phyloP scores from a whole-genome alignment of 805 yeast genomes.

The Grigorovia transvaalensis region DNA sequence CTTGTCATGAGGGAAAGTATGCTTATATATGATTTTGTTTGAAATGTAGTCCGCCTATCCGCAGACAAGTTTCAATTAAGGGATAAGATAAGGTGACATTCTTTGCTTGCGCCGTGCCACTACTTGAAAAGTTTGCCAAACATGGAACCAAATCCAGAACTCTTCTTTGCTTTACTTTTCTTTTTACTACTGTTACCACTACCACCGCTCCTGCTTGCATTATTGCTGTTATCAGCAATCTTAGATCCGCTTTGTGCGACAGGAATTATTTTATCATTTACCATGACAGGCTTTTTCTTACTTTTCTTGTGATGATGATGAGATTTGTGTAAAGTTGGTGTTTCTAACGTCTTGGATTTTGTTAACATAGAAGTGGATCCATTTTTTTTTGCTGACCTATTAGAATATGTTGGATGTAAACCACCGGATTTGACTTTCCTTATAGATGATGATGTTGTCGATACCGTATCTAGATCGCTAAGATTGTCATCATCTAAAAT shows the following conservation, averaged over 20 bases:
- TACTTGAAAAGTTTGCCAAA: constrained; percentile 13
- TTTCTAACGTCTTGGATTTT: constrained; percentile 1
- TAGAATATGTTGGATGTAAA: constrained; percentile 2
- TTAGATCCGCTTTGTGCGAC: not conserved
- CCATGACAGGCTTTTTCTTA: not conserved
- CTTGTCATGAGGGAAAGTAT: no score
- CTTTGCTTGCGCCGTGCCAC: not conserved
- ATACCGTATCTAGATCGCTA: constrained; percentile 3
- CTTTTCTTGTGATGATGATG: not conserved
- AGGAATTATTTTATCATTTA: not conserved
- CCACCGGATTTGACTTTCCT: constrained; percentile 18
- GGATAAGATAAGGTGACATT: not conserved
- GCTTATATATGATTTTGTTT: no score
- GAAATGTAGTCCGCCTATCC: not conserved
- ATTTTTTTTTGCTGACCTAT: constrained; percentile 4
- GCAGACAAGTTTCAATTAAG: not conserved
- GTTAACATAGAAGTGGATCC: not conserved
- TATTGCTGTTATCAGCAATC: no score
- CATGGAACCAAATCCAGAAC: constrained; percentile 14
- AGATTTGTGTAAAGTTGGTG: not conserved
- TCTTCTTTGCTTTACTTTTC: constrained; percentile 4
- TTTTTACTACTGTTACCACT: not conserved
- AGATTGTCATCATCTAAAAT: constrained; percentile 12
- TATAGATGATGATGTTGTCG: constrained; percentile 1
- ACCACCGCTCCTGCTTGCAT: not conserved